A percentile compares a stretch with the other conserved stretches of the same genome.
Evolutionary conservation across 257 asterid genomes (phyloP).

Genomic region (Solanum pimpinellifolium): DNA sequence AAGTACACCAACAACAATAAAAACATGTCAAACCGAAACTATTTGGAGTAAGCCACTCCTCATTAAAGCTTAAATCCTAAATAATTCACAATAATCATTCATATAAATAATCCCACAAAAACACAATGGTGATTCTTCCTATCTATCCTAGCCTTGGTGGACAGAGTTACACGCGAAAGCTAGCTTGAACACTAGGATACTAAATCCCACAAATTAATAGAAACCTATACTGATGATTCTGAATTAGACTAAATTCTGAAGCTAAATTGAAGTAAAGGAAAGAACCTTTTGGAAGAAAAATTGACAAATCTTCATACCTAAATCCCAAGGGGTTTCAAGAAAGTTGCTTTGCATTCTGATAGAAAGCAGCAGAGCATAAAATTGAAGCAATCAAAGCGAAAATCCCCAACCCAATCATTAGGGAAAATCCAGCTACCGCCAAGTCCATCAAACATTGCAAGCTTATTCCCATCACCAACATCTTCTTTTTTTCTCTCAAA

Average conservation of each 20-base stretch:
- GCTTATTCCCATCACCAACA: conserved; percentile 48
- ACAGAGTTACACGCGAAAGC: neutral
- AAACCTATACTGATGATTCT: neutral
- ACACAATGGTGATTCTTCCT: neutral
- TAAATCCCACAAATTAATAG: neutral
- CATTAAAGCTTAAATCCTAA: neutral
- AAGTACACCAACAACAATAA: neutral
- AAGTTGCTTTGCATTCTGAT: conserved; percentile 72
- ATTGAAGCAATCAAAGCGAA: conserved; percentile 79
- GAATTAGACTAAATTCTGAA: neutral
- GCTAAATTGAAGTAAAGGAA: neutral
- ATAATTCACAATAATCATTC: neutral
- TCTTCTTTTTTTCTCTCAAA: neutral
- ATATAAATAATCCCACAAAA: neutral
- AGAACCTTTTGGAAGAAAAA: neutral
- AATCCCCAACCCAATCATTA: conserved; percentile 77
- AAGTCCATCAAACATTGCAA: conserved; percentile 77
- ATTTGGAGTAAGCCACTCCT: neutral
- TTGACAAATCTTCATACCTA: neutral
- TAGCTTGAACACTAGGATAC: neutral
- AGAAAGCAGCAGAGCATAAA: conserved; percentile 88
- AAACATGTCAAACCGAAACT: neutral
- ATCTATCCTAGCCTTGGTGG: neutral
- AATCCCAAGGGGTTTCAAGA: conserved; percentile 24
- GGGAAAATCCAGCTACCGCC: conserved; percentile 71